Evolutionary conservation across 139 green algal species (phyloP).

Genomic region (Haematococcus sp.): DNA sequence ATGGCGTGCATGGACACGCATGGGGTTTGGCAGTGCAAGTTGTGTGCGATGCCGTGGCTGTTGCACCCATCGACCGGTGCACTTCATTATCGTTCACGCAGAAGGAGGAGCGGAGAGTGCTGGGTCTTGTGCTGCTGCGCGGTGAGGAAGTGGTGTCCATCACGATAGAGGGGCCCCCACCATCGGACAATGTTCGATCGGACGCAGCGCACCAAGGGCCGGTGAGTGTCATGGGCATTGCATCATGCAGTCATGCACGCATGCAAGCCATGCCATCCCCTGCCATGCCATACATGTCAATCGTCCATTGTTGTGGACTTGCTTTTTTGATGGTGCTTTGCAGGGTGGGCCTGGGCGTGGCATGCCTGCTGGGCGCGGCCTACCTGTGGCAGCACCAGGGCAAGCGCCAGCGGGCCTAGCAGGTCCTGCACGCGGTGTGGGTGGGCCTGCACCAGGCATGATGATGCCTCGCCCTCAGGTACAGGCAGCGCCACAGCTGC

Average conservation of each 20-base stretch:
- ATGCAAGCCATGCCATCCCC: no score
- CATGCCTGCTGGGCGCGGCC: constrained; percentile 74
- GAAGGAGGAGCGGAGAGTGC: constrained; percentile 85
- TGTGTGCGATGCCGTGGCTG: no score
- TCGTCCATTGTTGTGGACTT: no score
- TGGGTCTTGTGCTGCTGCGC: constrained; percentile 93
- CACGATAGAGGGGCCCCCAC: constrained; percentile 94
- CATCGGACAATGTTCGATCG: constrained; percentile 64
- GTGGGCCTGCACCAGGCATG: constrained; percentile 79
- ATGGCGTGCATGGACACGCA: no score
- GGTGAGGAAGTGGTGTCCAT: constrained; percentile 95
- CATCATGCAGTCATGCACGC: no score
- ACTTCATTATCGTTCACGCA: constrained; percentile 33
- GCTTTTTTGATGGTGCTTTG: no score
- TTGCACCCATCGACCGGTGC: no score
- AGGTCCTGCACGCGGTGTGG: constrained; percentile 82
- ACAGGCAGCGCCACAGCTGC: background rate
- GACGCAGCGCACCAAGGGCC: background rate
- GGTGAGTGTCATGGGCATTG: no score
- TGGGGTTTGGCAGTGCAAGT: no score
- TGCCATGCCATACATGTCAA: no score
- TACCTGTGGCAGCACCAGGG: constrained; percentile 68
- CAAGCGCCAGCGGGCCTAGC: constrained; percentile 78
- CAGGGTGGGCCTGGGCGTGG: constrained; percentile 77
- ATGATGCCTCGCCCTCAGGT: constrained; percentile 87